Evolutionary conservation across 2,329 filamentous ascomycete genomes (phyloP).

Genomic region (Fusarium liriodendri): DNA sequence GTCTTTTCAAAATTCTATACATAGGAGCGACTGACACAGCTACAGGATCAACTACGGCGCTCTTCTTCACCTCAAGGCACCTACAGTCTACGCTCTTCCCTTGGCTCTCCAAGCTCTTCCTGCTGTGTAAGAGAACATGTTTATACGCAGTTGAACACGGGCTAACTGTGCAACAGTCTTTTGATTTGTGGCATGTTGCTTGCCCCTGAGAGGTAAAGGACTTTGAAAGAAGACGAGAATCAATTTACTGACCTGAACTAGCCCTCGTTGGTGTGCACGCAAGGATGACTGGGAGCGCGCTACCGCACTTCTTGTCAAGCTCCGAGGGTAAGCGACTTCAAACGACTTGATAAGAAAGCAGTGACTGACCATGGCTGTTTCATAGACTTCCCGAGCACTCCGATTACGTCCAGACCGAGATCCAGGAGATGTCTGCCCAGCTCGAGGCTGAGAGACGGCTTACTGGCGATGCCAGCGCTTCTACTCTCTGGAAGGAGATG

Average conservation of each 20-base stretch:
- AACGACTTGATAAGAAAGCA: too few relatives aligned
- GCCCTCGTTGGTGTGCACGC: constrained; percentile 75
- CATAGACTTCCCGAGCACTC: constrained; percentile 63
- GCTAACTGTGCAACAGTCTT: constrained; percentile 46
- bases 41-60: constrained; percentile 68
- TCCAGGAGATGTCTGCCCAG: constrained; percentile 70
- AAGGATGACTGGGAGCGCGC: constrained; percentile 76
- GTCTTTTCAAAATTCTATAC: constrained; percentile 31
- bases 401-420: constrained; percentile 67
- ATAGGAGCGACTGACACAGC: constrained; percentile 43
- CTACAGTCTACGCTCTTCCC: constrained; percentile 69
- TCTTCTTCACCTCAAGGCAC: constrained; percentile 57
- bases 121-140: constrained; percentile 56
- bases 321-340: constrained; percentile 52
- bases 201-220: constrained; percentile 60
- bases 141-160: not conserved
- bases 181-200: constrained; percentile 70
- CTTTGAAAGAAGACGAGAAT: not conserved
- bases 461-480: constrained; percentile 62
- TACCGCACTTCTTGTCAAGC: constrained; percentile 62
- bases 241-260: constrained; percentile 49
- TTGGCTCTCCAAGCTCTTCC: constrained; percentile 74
- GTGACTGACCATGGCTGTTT: constrained; percentile 1
- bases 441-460: constrained; percentile 72
- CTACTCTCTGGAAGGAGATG: constrained; percentile 73